phyloP scores from a whole-genome alignment of 495 filamentous ascomycete genomes.

The Lophium mytilinum region DNA sequence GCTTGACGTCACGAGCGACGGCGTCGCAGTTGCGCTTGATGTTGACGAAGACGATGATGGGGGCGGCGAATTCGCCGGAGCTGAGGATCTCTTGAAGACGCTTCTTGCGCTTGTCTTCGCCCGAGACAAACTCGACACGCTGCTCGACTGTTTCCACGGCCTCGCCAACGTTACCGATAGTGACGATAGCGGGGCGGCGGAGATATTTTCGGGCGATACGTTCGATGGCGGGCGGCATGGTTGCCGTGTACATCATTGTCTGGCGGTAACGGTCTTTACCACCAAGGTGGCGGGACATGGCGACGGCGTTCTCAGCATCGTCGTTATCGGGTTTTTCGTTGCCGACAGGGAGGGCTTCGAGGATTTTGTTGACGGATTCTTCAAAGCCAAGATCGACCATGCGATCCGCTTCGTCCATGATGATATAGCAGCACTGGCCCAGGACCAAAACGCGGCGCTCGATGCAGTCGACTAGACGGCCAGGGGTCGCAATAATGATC shows the following conservation, averaged over 20 bases:
- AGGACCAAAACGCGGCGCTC: slow-evolving; percentile 88
- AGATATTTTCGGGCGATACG: slow-evolving; percentile 95
- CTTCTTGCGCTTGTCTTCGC: slow-evolving; percentile 97
- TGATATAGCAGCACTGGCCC: slow-evolving; percentile 93
- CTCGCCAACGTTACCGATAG: slow-evolving; percentile 88
- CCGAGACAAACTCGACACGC: slow-evolving; percentile 82
- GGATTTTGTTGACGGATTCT: slow-evolving; percentile 95
- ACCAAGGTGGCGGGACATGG: slow-evolving; percentile 76
- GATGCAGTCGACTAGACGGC: slow-evolving; percentile 94
- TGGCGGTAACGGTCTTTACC: slow-evolving; percentile 87
- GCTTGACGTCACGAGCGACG: slow-evolving; percentile 88
- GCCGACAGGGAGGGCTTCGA: slow-evolving; percentile 87
- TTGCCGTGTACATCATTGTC: slow-evolving; percentile 99
- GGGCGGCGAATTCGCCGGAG: slow-evolving; percentile 77
- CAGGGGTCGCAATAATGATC: slow-evolving; percentile 96
- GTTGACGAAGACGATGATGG: slow-evolving; percentile 99
- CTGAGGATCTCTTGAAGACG: slow-evolving; percentile 83
- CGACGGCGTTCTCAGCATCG: slow-evolving; percentile 76
- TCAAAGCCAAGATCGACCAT: slow-evolving; percentile 99
- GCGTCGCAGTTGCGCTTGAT: slow-evolving; percentile 99
- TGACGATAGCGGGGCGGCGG: slow-evolving; percentile 86
- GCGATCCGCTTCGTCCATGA: slow-evolving; percentile 97
- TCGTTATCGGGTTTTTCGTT: slow-evolving; percentile 97
- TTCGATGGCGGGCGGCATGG: slow-evolving; percentile 90
- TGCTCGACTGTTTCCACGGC: slow-evolving; percentile 99